Evolutionary conservation across 2,329 filamentous ascomycete genomes (phyloP), one percentile per base, ranked within the genome.

Genomic region (Diaporthe ilicicola): DNA sequence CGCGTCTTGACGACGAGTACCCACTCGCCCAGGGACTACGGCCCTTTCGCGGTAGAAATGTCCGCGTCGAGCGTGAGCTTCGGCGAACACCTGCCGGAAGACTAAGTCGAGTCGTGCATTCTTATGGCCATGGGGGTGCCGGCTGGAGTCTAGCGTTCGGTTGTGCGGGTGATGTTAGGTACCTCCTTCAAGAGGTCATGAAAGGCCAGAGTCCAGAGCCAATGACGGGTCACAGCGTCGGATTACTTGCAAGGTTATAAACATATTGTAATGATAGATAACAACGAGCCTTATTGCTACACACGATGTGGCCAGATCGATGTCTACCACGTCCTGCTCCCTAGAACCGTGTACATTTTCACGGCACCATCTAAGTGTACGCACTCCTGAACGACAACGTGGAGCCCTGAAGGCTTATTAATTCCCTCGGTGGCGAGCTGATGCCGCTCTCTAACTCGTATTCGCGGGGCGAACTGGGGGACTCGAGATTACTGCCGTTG

Each of bases 31-130:
- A 59, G 37, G 54, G 54, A 29, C 34, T 59, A 29, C 54, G 54
- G 9, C 54, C 54, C 22, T 59, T 59, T 22, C 54, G 54, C 34
- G 54, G 54, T 19, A 59, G 37, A 42, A 59, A 59, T 29, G 54
- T 59, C 37, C 54, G 54, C 54, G 54, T 59, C 15, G 54, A 59
- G 13, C 54, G 54, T 17, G 54, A 59, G 54, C 34, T 59, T 42
- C 54, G 54, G 22, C 37, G 37, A 22, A 59, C 54, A n/a, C 37
- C 37, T 19, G 22, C 22, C 0, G 34, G 37, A 4, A 42, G 5
- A 19, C 19, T 59, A 10, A 59, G 54, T 15, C 54, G 54, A 27
- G 54, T 59, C 22, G 54, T 59, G 15, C 54, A 59, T 42, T 59
- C 54, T 27, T 59, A 59, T 42, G 54, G 54, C 24, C 54, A 59